Conservation (phyloP, 1,139 yeast species). For the Sugiyamaella castrensis region DNA sequence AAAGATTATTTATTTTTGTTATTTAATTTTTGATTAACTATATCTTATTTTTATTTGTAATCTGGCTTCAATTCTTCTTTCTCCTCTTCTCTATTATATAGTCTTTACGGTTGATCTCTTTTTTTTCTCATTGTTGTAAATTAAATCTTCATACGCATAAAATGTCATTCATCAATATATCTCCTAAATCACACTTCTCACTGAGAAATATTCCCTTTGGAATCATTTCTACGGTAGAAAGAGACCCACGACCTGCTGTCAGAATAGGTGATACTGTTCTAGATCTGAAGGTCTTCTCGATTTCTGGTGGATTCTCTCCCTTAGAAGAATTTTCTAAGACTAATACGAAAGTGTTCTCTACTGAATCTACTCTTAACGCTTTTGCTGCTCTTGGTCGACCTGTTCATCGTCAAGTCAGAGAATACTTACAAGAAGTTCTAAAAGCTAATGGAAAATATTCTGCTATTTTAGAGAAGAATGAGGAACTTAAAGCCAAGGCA, state of each 20-base stretch:
- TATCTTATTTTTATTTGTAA: too few relatives aligned
- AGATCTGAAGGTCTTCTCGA: conserved; percentile 23
- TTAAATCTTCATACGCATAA: not conserved
- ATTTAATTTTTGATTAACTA: too few relatives aligned
- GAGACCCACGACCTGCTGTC: conserved; percentile 23
- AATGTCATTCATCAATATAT: conserved; percentile 11
- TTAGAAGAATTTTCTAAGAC: conserved; percentile 1
- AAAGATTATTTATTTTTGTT: too few relatives aligned
- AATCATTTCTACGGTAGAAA: conserved; percentile 21
- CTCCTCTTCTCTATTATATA: too few relatives aligned
- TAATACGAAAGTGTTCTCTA: conserved; percentile 14
- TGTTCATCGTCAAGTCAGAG: conserved; percentile 22
- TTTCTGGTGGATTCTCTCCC: conserved; percentile 19
- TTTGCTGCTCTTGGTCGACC: conserved; percentile 28
- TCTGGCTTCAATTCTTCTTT: too few relatives aligned
- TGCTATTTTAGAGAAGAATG: conserved; percentile 22
- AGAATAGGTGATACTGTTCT: conserved; percentile 24
- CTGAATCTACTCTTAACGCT: conserved; percentile 21
- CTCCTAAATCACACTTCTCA: conserved; percentile 23
- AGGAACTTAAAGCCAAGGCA: conserved; percentile 10
- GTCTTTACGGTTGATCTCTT: too few relatives aligned
- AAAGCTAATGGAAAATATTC: conserved; percentile 20
- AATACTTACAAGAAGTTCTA: conserved; percentile 24
- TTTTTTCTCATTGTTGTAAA: not conserved
- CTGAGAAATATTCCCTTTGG: conserved; percentile 28